Conservation (phyloP, 2,329 filamentous ascomycete genomes). For the Sarocladiaceae sp. region DNA sequence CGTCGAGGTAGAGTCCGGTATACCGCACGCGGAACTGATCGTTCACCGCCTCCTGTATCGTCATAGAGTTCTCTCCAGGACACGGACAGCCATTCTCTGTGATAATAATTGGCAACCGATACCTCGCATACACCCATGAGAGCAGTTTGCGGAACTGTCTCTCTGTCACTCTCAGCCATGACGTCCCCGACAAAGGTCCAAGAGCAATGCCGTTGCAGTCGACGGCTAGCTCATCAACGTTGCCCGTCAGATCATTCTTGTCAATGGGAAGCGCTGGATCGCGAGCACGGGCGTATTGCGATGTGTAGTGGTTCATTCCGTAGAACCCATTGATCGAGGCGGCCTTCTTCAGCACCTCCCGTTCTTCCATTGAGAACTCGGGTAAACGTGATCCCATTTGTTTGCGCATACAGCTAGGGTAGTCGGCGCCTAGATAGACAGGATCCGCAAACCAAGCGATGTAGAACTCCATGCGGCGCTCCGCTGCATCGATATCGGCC, state of each 20-base stretch:
- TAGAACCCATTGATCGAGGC: slow-evolving; percentile 25
- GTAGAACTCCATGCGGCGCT: slow-evolving; percentile 29
- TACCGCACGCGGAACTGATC: slow-evolving; percentile 30
- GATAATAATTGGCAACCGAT: slow-evolving; percentile 22
- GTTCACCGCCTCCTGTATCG: slow-evolving; percentile 25
- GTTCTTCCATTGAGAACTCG: slow-evolving; percentile 20
- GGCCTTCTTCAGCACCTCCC: slow-evolving; percentile 17
- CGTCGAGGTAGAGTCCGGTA: slow-evolving; percentile 31
- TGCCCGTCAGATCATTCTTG: slow-evolving; percentile 25
- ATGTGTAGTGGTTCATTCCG: slow-evolving; percentile 36
- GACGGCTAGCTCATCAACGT: slow-evolving; percentile 24
- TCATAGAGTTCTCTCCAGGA: slow-evolving; percentile 27
- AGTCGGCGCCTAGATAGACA: slow-evolving; percentile 23
- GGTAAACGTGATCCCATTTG: slow-evolving; percentile 26
- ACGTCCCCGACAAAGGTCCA: slow-evolving; percentile 25
- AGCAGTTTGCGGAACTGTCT: slow-evolving; percentile 23
- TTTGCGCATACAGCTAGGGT: slow-evolving; percentile 28
- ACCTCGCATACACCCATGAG: slow-evolving; percentile 18
- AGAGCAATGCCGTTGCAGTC: slow-evolving; percentile 23
- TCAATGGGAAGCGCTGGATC: slow-evolving; percentile 16
- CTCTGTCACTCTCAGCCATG: slow-evolving; percentile 27
- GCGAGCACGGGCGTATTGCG: slow-evolving; percentile 26
- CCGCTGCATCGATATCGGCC: slow-evolving; percentile 23
- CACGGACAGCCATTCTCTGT: slow-evolving; percentile 30
- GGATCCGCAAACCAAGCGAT: slow-evolving; percentile 34